Evolutionary conservation across 2,329 filamentous ascomycete genomes (phyloP).

Genomic region (Stachybotrys echinatus): DNA sequence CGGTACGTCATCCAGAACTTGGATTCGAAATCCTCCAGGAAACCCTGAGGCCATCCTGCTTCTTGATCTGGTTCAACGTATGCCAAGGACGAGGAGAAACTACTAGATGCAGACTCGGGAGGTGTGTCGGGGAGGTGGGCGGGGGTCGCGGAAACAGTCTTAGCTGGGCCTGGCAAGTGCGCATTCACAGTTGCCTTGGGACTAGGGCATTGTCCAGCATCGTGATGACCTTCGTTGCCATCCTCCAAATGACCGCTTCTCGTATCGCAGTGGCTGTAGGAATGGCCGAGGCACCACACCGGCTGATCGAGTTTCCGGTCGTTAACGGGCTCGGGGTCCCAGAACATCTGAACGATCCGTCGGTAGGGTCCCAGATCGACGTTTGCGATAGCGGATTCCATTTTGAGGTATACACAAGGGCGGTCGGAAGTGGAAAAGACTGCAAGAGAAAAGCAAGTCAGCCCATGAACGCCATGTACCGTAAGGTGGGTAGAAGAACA

Average conservation of each 20-base stretch:
- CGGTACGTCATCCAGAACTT: constrained; percentile 96
- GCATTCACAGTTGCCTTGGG: background rate
- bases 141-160: constrained; percentile 10
- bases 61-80: constrained; percentile 39
- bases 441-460: background rate
- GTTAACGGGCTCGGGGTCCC: constrained; percentile 85
- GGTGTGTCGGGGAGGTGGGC: constrained; percentile 36
- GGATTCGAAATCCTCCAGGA: constrained; percentile 90
- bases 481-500: too few relatives aligned
- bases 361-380: constrained; percentile 72
- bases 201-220: background rate
- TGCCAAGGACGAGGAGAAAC: constrained; percentile 45
- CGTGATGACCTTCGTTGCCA: constrained; percentile 10
- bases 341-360: constrained; percentile 84
- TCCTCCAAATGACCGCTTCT: constrained; percentile 12
- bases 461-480: too few relatives aligned
- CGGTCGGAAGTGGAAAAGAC: background rate
- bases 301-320: constrained; percentile 60
- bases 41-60: constrained; percentile 74
- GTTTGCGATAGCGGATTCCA: constrained; percentile 32
- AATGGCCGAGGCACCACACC: constrained; percentile 74
- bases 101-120: constrained; percentile 43
- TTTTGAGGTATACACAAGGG: constrained; percentile 4
- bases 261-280: constrained; percentile 37
- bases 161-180: constrained; percentile 1